Base-by-base conservation (phyloP, 2,329 filamentous ascomycete species). In the Monilinia vaccinii-corymbosi region DNA sequence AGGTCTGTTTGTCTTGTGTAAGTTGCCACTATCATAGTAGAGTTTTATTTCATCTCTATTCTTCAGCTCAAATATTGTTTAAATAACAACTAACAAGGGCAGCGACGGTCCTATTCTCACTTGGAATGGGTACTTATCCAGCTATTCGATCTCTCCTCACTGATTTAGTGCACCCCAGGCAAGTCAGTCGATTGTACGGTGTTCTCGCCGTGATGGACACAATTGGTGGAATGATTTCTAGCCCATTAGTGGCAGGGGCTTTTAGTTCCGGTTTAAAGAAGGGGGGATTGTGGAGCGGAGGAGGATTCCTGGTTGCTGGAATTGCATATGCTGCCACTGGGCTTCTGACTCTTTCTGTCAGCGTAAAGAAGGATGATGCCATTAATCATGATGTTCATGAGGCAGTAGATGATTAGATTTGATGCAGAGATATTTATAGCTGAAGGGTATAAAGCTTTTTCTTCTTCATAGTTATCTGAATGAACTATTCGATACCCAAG, bases 121-220 rank as follows among this genome's bases (percentile, higher is more conserved):
- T 80, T 1, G 80, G 81, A 0, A 65, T 66, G 16, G 80, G 80
- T 7, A 74, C 78, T 49, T 56, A 66, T 0, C 65, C 76, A 0
- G 66, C 81, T 1, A 68, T 78, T 21, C 75, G 81, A 38, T 78
- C 77, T 3, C 69, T 84, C 8, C 68, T 83, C n/a, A 82, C 78
- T 48, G 74, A 75, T 11, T 67, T 83, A 13, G 78, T 84, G 14
- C 79, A 81, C 64, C 74, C 77, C 25, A 76, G 81, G 61, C 77
- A 81, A 5, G 73, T 82, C 14, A 81, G 79, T 25, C 77, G 77
- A 0, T 71, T 83, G 28, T 84, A 83, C 67, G 79, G 78, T 5
- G 71, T 79, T 4, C 72, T 84, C 11, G 74, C 76, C 2, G 73
- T 82, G 28, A 67, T 79, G 36, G 80, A 84, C 62, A 77, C 75